Conservation (phyloP, 305 asterid species). For the Rubia balearica region DNA sequence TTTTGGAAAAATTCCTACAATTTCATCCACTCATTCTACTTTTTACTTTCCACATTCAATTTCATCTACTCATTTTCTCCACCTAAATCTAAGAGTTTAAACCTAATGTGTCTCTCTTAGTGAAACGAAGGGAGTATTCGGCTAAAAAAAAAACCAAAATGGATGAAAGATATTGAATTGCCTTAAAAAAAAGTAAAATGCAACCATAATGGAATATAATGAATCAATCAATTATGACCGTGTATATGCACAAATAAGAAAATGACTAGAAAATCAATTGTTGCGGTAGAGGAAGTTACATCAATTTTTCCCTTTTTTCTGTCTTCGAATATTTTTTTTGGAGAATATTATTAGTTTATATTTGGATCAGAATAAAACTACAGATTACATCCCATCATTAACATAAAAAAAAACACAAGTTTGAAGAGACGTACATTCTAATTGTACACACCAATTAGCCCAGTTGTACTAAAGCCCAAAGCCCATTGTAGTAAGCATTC, state of each 20-base stretch:
- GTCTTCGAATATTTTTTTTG: no score
- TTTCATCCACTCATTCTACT: no score
- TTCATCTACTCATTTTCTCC: no score
- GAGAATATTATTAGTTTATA: no score
- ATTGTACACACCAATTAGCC: not conserved
- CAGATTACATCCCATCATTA: not conserved
- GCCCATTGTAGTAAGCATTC: not conserved
- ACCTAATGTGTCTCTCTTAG: no score
- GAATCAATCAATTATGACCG: not conserved
- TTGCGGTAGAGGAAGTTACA: not conserved
- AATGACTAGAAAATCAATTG: not conserved
- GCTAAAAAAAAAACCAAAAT: no score
- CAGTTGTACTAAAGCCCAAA: not conserved
- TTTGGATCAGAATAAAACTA: no score
- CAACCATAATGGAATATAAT: not conserved
- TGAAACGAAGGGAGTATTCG: no score
- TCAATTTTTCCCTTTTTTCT: not conserved
- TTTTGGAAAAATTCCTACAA: no score
- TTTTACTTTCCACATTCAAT: no score
- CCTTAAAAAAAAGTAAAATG: not conserved
- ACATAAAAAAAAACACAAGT: not conserved
- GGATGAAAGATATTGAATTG: no score
- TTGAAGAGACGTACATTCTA: not conserved
- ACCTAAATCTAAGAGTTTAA: no score
- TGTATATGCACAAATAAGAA: not conserved